phyloP scores from a whole-genome alignment of 2,329 filamentous ascomycete genomes.

The Remersonia thermophila region DNA sequence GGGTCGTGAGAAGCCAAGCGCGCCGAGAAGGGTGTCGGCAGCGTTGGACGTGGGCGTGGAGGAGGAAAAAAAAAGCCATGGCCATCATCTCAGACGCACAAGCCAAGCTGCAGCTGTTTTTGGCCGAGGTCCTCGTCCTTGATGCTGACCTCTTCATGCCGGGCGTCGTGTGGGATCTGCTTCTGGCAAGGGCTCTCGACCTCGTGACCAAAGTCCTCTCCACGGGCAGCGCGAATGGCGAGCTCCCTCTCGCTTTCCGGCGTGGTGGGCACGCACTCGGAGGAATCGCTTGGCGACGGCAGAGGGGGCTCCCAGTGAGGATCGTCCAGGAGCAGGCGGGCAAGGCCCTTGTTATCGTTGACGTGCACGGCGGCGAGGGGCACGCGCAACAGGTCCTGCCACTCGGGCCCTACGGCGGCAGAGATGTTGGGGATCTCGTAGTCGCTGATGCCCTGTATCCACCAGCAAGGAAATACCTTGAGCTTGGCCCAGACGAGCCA shows the following conservation, averaged over 20 bases:
- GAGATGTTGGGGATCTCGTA: conserved; percentile 34
- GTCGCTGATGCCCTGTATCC: conserved; percentile 34
- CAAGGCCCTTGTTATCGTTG: conserved; percentile 25
- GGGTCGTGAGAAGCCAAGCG: background rate
- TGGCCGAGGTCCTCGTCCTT: background rate
- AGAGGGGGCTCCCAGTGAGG: conserved; percentile 27
- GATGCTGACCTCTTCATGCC: no score
- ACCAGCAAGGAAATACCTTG: conserved; percentile 31
- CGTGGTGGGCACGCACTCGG: conserved; percentile 16
- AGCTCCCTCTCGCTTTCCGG: conserved; percentile 1
- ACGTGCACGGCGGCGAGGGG: conserved; percentile 28
- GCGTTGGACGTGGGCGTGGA: no score
- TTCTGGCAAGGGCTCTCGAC: background rate
- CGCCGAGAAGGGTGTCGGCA: no score
- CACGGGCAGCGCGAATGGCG: background rate
- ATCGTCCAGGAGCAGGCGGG: conserved; percentile 32
- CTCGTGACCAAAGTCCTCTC: background rate
- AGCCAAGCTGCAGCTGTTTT: background rate
- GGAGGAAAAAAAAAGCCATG: no score
- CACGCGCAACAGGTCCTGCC: conserved; percentile 29
- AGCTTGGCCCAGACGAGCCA: conserved; percentile 40
- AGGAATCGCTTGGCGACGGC: conserved; percentile 5
- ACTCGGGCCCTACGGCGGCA: conserved; percentile 27
- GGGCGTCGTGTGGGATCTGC: no score
- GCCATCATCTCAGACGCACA: background rate